Percentiles rank a stretch among this genome's conserved stretches.
These are phyloP conservation scores for Alectoria sarmentosa DNA, from an alignment of 495 filamentous ascomycete genomes.

Conservation along the genomic window DNA sequence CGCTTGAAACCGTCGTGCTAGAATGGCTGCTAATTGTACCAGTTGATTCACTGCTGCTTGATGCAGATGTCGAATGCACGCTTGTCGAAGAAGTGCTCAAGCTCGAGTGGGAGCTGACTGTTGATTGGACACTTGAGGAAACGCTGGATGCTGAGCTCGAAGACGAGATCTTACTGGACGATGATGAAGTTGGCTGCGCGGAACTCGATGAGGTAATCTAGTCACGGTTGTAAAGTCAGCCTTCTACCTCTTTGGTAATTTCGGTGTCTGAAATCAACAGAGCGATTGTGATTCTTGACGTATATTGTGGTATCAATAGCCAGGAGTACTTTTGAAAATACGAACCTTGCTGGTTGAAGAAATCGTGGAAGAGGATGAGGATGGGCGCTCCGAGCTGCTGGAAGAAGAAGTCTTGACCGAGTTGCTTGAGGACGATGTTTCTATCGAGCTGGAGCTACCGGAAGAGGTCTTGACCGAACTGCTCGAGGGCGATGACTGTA, in stretches of 20 bases:
- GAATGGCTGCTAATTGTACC: too few relatives aligned
- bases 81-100: neutral
- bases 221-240: neutral
- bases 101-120: neutral
- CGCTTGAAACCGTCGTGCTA: too few relatives aligned
- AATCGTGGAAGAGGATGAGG: neutral
- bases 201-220: neutral
- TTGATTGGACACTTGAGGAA: neutral
- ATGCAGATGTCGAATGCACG: neutral
- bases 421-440: neutral
- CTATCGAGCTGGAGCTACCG: neutral
- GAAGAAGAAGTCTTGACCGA: neutral
- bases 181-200: neutral
- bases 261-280: neutral
- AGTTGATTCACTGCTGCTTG: neutral
- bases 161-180: neutral
- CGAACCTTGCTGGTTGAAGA: conserved; percentile 1
- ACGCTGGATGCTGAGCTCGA: neutral
- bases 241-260: neutral
- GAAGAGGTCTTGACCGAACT: neutral
- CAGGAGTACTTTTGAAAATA: neutral
- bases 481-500: neutral
- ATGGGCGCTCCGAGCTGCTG: neutral
- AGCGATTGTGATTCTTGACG: neutral
- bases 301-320: neutral